These are phyloP conservation scores for Paraphoma chrysanthemicola DNA, from an alignment of 2,329 filamentous ascomycete genomes.

Conservation along the genomic window DNA sequence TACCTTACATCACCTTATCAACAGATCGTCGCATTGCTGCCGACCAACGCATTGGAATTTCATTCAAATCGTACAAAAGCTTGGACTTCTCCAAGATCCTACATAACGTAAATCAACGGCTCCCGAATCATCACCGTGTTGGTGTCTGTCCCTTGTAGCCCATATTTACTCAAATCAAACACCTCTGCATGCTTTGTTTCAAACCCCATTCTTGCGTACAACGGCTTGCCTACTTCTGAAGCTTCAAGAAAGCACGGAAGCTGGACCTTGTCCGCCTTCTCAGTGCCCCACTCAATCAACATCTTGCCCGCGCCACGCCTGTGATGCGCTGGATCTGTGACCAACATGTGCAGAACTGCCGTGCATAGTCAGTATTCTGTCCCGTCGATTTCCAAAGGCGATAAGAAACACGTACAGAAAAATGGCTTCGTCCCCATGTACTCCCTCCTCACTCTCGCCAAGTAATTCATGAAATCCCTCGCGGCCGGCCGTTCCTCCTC, in stretches of 20 bases:
- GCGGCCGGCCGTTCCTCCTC: slow-evolving; percentile 32
- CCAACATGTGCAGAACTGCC: slow-evolving; percentile 39
- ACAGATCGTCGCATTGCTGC: not conserved
- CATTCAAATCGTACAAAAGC: not conserved
- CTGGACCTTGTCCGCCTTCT: slow-evolving; percentile 48
- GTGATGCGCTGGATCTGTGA: slow-evolving; percentile 50
- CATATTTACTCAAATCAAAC: slow-evolving; percentile 40
- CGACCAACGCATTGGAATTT: not conserved
- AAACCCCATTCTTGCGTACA: slow-evolving; percentile 49
- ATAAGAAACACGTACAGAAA: slow-evolving; percentile 28
- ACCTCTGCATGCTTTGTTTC: slow-evolving; percentile 20
- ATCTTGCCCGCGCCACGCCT: slow-evolving; percentile 51
- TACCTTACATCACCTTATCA: not conserved
- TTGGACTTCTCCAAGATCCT: not conserved
- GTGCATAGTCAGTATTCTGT: not conserved
- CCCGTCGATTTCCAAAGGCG: too few relatives aligned
- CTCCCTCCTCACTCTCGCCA: slow-evolving; percentile 32
- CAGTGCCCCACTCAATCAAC: slow-evolving; percentile 49
- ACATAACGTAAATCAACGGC: slow-evolving; percentile 4
- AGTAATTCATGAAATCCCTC: slow-evolving; percentile 36
- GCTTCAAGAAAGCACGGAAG: slow-evolving; percentile 54
- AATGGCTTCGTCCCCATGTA: slow-evolving; percentile 47
- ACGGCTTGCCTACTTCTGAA: slow-evolving; percentile 45
- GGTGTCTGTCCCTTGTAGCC: slow-evolving; percentile 30
- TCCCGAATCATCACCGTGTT: slow-evolving; percentile 43